A percentile compares a stretch with the other conserved stretches of the same genome.
phyloP scores from a whole-genome alignment of 2,329 filamentous ascomycete species.

The Arthrocladium fulminans region DNA sequence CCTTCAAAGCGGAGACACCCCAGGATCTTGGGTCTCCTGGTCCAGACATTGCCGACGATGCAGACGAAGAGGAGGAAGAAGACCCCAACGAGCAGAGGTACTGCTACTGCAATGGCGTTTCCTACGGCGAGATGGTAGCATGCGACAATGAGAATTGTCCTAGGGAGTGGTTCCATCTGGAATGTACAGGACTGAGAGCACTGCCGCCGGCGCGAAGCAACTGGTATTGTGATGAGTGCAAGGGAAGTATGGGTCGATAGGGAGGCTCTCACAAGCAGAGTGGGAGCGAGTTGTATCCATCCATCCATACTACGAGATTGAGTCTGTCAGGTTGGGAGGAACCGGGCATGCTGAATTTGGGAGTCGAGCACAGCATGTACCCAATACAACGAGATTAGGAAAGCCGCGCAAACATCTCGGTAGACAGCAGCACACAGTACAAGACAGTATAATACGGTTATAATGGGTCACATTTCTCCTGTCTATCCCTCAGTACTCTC shows the following conservation, averaged over 20 bases:
- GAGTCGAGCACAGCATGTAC: too few relatives aligned
- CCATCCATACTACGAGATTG: too few relatives aligned
- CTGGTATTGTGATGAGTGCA: constrained; percentile 77
- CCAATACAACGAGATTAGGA: too few relatives aligned
- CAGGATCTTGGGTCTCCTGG: constrained; percentile 16
- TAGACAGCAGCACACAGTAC: too few relatives aligned
- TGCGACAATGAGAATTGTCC: constrained; percentile 66
- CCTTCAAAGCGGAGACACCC: constrained; percentile 8
- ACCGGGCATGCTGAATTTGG: too few relatives aligned
- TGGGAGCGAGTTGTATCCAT: too few relatives aligned
- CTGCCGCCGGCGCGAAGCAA: constrained; percentile 65
- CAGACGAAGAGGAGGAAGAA: constrained; percentile 46
- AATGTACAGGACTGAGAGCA: constrained; percentile 69
- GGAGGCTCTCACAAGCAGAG: background rate
- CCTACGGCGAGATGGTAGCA: constrained; percentile 77
- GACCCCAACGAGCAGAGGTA: constrained; percentile 65
- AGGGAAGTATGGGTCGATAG: constrained; percentile 44
- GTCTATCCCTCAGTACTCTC: too few relatives aligned
- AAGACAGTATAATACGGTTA: too few relatives aligned
- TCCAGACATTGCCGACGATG: constrained; percentile 24
- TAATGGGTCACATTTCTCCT: too few relatives aligned
- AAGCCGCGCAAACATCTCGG: too few relatives aligned
- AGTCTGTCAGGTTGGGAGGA: too few relatives aligned
- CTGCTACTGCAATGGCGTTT: constrained; percentile 71
- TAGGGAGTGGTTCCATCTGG: constrained; percentile 75